Evolutionary conservation across 2,329 filamentous ascomycete species (phyloP).

Genomic region (Penicillium polonicum): DNA sequence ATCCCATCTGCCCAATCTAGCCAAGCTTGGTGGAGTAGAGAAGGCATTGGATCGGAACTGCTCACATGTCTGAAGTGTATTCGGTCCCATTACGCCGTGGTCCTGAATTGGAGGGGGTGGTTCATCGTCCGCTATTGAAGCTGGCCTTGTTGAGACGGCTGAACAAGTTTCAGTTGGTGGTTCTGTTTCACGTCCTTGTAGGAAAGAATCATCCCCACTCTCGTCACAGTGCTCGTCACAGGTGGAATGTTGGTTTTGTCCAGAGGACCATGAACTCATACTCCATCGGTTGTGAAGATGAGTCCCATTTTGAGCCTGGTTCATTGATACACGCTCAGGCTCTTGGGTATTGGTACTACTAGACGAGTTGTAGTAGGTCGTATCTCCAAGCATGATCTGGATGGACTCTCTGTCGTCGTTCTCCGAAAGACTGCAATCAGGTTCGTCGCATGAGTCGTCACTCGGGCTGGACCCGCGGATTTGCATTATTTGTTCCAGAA

Average conservation of each 20-base stretch:
- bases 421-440: constrained; percentile 45
- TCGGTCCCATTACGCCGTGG: constrained; percentile 44
- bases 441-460: constrained; percentile 41
- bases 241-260: constrained; percentile 36
- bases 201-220: constrained; percentile 36
- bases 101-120: constrained; percentile 15
- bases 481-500: constrained; percentile 50
- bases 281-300: constrained; percentile 41
- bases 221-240: constrained; percentile 37
- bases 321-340: constrained; percentile 20
- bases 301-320: constrained; percentile 22
- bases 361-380: constrained; percentile 41
- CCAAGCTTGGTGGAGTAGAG: constrained; percentile 52
- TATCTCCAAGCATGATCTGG: constrained; percentile 54
- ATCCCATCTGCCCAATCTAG: constrained; percentile 55
- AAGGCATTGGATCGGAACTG: constrained; percentile 46
- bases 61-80: constrained; percentile 31
- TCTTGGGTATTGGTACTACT: constrained; percentile 35
- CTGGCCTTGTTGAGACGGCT: constrained; percentile 31
- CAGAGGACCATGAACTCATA: constrained; percentile 46
- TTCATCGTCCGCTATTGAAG: constrained; percentile 41
- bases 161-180: constrained; percentile 38
- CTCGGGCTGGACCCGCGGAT: constrained; percentile 49
- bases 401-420: constrained; percentile 55
- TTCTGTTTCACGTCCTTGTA: constrained; percentile 30